Conservation (phyloP, 179 eudicot genomes). For the Corrigiola litoralis region DNA sequence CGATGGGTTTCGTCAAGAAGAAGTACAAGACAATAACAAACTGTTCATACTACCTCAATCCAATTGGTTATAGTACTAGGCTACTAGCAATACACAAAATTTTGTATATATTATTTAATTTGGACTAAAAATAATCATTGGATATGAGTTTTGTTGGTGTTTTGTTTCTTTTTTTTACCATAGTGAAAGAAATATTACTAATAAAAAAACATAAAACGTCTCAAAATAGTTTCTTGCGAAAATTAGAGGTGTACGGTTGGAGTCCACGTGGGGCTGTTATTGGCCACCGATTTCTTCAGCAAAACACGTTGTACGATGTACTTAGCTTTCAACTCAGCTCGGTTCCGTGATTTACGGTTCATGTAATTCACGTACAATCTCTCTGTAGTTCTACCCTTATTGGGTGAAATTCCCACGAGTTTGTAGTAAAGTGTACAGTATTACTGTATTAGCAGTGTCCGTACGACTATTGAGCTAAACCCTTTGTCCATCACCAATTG, state of each 20-base stretch:
- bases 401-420: background rate
- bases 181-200: too few species aligned
- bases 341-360: conserved; percentile 8
- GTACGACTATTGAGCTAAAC: background rate
- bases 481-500: background rate
- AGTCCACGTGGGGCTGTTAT: conserved; percentile 4
- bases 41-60: too few species aligned
- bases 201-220: too few species aligned
- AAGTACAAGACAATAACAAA: background rate
- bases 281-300: background rate
- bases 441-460: background rate
- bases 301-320: conserved; percentile 2
- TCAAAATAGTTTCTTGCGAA: too few species aligned
- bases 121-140: too few species aligned
- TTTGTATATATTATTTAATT: too few species aligned
- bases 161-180: background rate
- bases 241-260: background rate
- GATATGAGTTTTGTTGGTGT: too few species aligned
- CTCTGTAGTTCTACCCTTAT: background rate
- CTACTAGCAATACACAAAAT: too few species aligned
- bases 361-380: background rate
- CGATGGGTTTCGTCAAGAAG: background rate
- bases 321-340: background rate
- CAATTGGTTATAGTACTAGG: too few species aligned
- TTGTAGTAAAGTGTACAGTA: background rate